Percentiles rank a stretch among this genome's conserved stretches.
Conservation (phyloP, 2,329 filamentous ascomycete species). For the Chrysosphaeria jannelii region DNA sequence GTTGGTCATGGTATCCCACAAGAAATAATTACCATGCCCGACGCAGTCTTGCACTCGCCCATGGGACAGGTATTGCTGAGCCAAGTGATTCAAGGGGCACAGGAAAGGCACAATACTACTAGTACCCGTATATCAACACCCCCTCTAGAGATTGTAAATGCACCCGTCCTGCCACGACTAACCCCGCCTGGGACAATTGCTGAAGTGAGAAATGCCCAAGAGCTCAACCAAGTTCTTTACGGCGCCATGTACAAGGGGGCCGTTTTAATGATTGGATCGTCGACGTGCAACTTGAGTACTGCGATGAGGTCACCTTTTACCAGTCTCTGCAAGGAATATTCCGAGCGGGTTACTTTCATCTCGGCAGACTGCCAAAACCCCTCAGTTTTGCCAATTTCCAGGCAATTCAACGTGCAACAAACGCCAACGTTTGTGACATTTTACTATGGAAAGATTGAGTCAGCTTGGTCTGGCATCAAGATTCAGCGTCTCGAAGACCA, state of each 20-base stretch:
- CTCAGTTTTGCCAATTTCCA: constrained; percentile 26
- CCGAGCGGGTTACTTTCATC: constrained; percentile 37
- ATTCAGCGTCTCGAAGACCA: constrained; percentile 35
- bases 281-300: constrained; percentile 64
- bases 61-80: constrained; percentile 71
- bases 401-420: constrained; percentile 35
- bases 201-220: constrained; percentile 7
- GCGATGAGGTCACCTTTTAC: constrained; percentile 57
- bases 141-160: neutral
- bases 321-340: constrained; percentile 43
- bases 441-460: constrained; percentile 40
- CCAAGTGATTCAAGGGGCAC: constrained; percentile 24
- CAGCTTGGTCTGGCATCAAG: constrained; percentile 58
- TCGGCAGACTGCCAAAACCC: constrained; percentile 45
- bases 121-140: constrained; percentile 6
- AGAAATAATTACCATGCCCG: constrained; percentile 60
- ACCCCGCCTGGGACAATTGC: too few species aligned
- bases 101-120: constrained; percentile 10
- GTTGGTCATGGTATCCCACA: constrained; percentile 67
- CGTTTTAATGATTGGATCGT: constrained; percentile 75
- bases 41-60: constrained; percentile 58
- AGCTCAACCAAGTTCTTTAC: constrained; percentile 28
- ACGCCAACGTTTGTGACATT: constrained; percentile 83
- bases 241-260: constrained; percentile 36
- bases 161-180: too few species aligned